Percentiles rank a stretch among this genome's conserved stretches.
These are phyloP conservation scores for Phycomyces blakesleeanus DNA, from an alignment of 192 early-diverging fungal genomes.

Conservation along the genomic window DNA sequence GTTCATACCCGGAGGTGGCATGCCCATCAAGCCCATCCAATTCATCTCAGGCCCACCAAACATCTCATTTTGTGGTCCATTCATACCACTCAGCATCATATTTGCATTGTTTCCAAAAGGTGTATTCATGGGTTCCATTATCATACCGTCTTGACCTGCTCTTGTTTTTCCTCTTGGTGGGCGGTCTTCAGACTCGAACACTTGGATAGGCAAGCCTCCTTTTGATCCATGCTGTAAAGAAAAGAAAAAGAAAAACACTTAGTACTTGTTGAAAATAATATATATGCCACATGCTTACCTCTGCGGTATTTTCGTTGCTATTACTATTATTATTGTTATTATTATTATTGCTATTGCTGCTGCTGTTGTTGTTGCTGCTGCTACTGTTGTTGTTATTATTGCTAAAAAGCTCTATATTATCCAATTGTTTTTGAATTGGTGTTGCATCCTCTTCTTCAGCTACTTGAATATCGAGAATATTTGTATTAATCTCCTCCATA, in stretches of 20 bases:
- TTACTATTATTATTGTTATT: background rate
- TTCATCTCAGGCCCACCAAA: constrained; percentile 22
- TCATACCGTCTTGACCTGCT: background rate
- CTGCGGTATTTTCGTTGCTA: background rate
- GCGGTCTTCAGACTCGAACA: constrained; percentile 26
- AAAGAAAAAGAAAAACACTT: background rate
- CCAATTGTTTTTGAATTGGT: background rate
- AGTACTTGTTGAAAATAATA: constrained; percentile 1
- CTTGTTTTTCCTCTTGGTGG: constrained; percentile 7
- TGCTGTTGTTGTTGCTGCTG: background rate
- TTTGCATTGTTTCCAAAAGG: constrained; percentile 6
- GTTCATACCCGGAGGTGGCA: constrained; percentile 19
- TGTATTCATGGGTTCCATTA: constrained; percentile 8
- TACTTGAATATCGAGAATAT: background rate
- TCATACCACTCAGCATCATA: constrained; percentile 14
- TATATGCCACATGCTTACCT: background rate
- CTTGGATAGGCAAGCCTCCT: constrained; percentile 25
- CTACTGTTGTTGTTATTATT: background rate
- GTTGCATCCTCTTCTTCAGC: background rate
- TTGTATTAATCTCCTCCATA: background rate
- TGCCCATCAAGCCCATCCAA: constrained; percentile 19
- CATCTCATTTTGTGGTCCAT: constrained; percentile 1
- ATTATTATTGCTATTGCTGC: background rate
- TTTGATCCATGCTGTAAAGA: background rate
- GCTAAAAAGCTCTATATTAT: background rate